These are phyloP conservation scores for Colletotrichum echinochloae DNA, from an alignment of 2,329 filamentous ascomycete genomes.

Conservation along the genomic window DNA sequence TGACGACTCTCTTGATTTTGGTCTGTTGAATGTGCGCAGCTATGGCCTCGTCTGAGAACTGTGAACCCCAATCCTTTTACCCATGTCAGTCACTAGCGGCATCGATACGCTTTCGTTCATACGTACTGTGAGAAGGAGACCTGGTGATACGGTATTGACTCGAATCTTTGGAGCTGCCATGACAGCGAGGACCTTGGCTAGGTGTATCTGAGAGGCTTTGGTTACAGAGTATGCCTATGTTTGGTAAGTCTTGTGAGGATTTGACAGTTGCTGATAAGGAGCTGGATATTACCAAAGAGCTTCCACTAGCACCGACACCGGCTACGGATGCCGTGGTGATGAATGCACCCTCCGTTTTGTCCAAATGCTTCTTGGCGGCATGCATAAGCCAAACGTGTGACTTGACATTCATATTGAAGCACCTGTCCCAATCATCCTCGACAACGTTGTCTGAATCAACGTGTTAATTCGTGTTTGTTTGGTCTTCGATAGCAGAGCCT, in stretches of 20 bases:
- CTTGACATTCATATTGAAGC: slow-evolving; percentile 63
- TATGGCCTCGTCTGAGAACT: background rate
- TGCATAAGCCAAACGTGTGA: slow-evolving; percentile 60
- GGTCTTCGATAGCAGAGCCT: background rate
- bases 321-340: slow-evolving; percentile 74
- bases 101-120: slow-evolving; percentile 54
- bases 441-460: slow-evolving; percentile 49
- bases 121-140: slow-evolving; percentile 61
- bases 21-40: background rate
- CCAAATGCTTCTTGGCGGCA: slow-evolving; percentile 56
- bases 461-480: slow-evolving; percentile 23
- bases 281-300: slow-evolving; percentile 58
- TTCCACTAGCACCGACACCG: slow-evolving; percentile 72
- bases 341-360: slow-evolving; percentile 65
- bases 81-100: background rate
- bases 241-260: background rate
- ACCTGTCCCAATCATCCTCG: slow-evolving; percentile 60
- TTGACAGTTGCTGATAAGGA: background rate
- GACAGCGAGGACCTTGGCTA: slow-evolving; percentile 64
- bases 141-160: slow-evolving; percentile 69
- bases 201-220: slow-evolving; percentile 77
- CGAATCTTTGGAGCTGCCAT: slow-evolving; percentile 66
- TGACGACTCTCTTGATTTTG: background rate
- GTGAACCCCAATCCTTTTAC: background rate
- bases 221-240: slow-evolving; percentile 78